A percentile compares a stretch with the other conserved stretches of the same genome.
Conservation (phyloP, 441 rosid species). For the Viola pubescens region DNA sequence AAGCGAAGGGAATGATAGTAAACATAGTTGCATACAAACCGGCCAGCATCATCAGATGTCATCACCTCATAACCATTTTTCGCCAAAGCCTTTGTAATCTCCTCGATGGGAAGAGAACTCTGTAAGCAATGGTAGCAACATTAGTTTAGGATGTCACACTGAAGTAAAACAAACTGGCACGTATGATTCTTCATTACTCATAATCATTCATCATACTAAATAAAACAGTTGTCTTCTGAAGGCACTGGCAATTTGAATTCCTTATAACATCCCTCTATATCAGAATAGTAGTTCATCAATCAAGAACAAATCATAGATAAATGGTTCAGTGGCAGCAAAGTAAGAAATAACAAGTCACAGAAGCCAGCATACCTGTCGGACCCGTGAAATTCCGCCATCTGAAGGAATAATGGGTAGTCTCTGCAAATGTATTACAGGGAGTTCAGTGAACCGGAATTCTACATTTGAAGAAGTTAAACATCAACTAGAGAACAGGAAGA, state of each 20-base stretch:
- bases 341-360: neutral
- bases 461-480: neutral
- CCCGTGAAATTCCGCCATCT: slow-evolving; percentile 66
- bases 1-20: slow-evolving; percentile 89
- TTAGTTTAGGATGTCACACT: neutral
- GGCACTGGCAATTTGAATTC: neutral
- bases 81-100: slow-evolving; percentile 50
- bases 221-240: slow-evolving; percentile 5
- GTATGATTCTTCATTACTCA: no score
- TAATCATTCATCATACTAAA: no score
- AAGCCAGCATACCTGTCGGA: slow-evolving; percentile 51
- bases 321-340: neutral
- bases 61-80: slow-evolving; percentile 75
- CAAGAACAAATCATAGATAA: neutral
- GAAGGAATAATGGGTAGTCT: slow-evolving; percentile 66
- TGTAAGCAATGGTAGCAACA: slow-evolving; percentile 21
- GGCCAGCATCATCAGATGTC: slow-evolving; percentile 85
- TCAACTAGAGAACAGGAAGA: neutral
- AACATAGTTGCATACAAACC: slow-evolving; percentile 93
- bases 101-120: slow-evolving; percentile 74
- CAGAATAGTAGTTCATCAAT: neutral
- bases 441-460: slow-evolving; percentile 12
- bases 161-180: neutral
- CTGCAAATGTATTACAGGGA: slow-evolving; percentile 36
- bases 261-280: neutral